These are phyloP conservation scores for Geotrichum restrictum DNA, from an alignment of 1,139 yeast species.

Conservation along the genomic window DNA sequence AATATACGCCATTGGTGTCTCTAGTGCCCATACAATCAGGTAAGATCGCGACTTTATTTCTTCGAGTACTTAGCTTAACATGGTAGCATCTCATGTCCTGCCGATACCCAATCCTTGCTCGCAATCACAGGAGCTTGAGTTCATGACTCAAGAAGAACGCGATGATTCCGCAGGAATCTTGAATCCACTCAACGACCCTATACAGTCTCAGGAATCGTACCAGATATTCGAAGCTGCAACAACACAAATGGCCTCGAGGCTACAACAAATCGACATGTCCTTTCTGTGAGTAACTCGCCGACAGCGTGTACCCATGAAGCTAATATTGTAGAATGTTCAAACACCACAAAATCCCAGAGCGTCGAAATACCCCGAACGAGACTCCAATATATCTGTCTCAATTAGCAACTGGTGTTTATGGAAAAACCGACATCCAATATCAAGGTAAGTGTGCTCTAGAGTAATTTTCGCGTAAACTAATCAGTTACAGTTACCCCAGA, in stretches of 20 bases:
- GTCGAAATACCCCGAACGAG: slow-evolving; percentile 3
- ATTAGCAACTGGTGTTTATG: slow-evolving; percentile 13
- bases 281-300: slow-evolving; percentile 13
- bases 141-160: slow-evolving; percentile 14
- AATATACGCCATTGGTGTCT: slow-evolving; percentile 22
- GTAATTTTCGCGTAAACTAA: neutral
- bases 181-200: slow-evolving; percentile 12
- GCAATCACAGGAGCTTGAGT: slow-evolving; percentile 10
- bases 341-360: slow-evolving; percentile 19
- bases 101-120: slow-evolving; percentile 15
- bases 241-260: slow-evolving; percentile 11
- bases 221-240: slow-evolving; percentile 10
- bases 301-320: neutral
- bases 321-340: slow-evolving; percentile 14
- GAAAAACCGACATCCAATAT: slow-evolving; percentile 11
- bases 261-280: slow-evolving; percentile 15
- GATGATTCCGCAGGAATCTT: slow-evolving; percentile 10
- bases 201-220: slow-evolving; percentile 9
- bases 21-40: slow-evolving; percentile 21
- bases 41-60: slow-evolving; percentile 2
- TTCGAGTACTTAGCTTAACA: neutral
- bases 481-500: slow-evolving; percentile 16
- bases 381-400: slow-evolving; percentile 15
- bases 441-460: slow-evolving; percentile 11
- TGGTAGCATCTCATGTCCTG: slow-evolving; percentile 11